These are phyloP conservation scores for Sporothrix humicola DNA, from an alignment of 2,329 filamentous ascomycete species.

Conservation along the genomic window DNA sequence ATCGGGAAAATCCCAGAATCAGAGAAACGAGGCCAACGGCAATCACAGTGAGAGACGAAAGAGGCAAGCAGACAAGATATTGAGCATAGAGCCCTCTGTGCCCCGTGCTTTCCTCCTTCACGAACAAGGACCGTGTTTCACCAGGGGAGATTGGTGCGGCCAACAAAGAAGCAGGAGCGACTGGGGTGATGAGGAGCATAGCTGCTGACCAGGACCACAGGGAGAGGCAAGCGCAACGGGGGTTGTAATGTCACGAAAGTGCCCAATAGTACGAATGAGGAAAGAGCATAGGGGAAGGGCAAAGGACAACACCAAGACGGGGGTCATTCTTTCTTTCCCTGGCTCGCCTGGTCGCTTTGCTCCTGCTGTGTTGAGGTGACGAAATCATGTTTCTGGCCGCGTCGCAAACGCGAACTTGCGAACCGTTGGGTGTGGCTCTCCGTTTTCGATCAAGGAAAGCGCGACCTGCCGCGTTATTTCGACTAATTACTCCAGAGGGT, in stretches of 20 bases:
- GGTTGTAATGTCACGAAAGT: not conserved
- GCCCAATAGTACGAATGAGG: not conserved
- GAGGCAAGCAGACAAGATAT: not conserved
- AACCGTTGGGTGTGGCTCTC: not conserved
- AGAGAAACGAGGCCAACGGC: not conserved
- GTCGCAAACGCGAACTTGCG: constrained; percentile 25
- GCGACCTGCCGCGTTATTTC: constrained; percentile 19
- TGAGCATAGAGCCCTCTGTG: not conserved
- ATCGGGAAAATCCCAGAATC: not conserved
- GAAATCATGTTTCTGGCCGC: constrained; percentile 27
- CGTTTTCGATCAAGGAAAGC: constrained; percentile 15
- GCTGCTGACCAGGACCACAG: not conserved
- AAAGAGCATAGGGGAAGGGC: not conserved
- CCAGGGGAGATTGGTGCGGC: constrained; percentile 28
- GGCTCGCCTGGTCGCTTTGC: not conserved
- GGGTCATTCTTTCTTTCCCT: no score
- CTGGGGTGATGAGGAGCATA: not conserved
- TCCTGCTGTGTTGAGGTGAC: constrained; percentile 20
- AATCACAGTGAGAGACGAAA: not conserved
- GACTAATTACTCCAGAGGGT: not conserved
- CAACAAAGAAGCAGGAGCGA: constrained; percentile 17
- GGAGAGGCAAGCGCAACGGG: not conserved
- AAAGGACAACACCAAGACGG: not conserved
- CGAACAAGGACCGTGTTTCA: constrained; percentile 25
- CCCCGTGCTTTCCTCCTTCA: constrained; percentile 20